Percentiles rank a stretch among this genome's conserved stretches.
These are phyloP conservation scores for Thoreauomyces humboldtii DNA, from an alignment of 192 early-diverging fungal genomes.

Conservation along the genomic window DNA sequence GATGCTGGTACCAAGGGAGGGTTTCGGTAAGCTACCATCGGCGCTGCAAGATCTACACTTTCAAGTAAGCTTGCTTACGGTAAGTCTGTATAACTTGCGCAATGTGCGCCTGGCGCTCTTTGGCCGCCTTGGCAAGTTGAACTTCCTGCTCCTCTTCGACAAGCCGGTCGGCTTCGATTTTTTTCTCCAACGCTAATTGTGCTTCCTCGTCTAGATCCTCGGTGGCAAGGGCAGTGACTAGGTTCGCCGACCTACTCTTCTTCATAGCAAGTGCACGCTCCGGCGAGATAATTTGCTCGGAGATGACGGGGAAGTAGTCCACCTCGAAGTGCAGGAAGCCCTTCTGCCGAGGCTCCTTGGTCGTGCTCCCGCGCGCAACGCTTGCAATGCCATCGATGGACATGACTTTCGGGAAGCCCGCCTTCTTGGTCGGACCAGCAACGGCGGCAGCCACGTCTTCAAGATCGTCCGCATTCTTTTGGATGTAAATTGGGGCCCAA, in stretches of 20 bases:
- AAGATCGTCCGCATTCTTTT: constrained; percentile 18
- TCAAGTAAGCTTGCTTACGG: no score
- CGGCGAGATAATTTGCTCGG: constrained; percentile 15
- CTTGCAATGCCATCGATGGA: constrained; percentile 7
- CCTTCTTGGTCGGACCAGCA: not conserved
- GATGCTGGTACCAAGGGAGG: no score
- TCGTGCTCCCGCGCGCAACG: not conserved
- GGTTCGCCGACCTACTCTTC: not conserved
- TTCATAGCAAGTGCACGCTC: not conserved
- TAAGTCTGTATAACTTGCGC: constrained; percentile 7
- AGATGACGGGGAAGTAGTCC: constrained; percentile 26
- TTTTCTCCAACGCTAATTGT: not conserved
- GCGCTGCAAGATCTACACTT: no score
- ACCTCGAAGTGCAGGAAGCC: constrained; percentile 38
- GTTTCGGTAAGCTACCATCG: no score
- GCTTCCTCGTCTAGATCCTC: not conserved
- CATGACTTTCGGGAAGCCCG: constrained; percentile 10
- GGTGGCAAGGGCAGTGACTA: not conserved
- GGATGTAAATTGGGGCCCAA: constrained; percentile 44
- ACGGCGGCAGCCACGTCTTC: not conserved
- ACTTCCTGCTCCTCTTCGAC: constrained; percentile 1
- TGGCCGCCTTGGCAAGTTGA: not conserved
- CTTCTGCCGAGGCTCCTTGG: constrained; percentile 28
- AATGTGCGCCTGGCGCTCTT: constrained; percentile 13
- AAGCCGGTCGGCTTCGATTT: not conserved